A percentile compares a stretch with the other conserved stretches of the same genome.
Conservation (phyloP, 2,329 filamentous ascomycete species). For the Scedosporium minutisporum region DNA sequence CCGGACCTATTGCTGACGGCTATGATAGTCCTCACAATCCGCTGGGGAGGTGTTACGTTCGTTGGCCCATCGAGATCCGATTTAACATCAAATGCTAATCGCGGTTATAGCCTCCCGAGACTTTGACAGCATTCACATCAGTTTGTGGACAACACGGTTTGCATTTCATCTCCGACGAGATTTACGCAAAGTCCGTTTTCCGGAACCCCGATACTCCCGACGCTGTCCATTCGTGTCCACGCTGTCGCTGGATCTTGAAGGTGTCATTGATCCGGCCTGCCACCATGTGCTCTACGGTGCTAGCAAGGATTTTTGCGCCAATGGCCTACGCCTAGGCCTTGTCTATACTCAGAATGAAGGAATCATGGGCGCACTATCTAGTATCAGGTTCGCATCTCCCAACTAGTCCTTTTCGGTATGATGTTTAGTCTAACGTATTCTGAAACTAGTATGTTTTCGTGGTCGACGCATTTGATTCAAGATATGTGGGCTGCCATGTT, state of each 20-base stretch:
- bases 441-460: slow-evolving; percentile 8
- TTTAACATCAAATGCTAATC: too few species aligned
- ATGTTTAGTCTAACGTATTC: neutral
- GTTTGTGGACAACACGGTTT: slow-evolving; percentile 31
- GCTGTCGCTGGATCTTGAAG: slow-evolving; percentile 18
- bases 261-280: slow-evolving; percentile 26
- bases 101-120: slow-evolving; percentile 10
- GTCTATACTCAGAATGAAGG: slow-evolving; percentile 13
- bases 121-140: slow-evolving; percentile 19
- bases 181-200: slow-evolving; percentile 35
- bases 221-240: slow-evolving; percentile 22
- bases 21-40: slow-evolving; percentile 20
- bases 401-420: neutral
- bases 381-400: slow-evolving; percentile 4
- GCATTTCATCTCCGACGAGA: slow-evolving; percentile 37
- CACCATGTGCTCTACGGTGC: slow-evolving; percentile 28
- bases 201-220: slow-evolving; percentile 21
- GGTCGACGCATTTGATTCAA: slow-evolving; percentile 7
- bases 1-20: neutral
- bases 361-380: slow-evolving; percentile 6
- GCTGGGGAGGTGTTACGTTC: slow-evolving; percentile 20
- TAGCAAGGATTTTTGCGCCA: slow-evolving; percentile 31
- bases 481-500: slow-evolving; percentile 10
- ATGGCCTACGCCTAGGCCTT: slow-evolving; percentile 30
- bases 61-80: neutral